Base-by-base conservation (phyloP, 169 alveolate species). In the Plasmodium vivax region DNA sequence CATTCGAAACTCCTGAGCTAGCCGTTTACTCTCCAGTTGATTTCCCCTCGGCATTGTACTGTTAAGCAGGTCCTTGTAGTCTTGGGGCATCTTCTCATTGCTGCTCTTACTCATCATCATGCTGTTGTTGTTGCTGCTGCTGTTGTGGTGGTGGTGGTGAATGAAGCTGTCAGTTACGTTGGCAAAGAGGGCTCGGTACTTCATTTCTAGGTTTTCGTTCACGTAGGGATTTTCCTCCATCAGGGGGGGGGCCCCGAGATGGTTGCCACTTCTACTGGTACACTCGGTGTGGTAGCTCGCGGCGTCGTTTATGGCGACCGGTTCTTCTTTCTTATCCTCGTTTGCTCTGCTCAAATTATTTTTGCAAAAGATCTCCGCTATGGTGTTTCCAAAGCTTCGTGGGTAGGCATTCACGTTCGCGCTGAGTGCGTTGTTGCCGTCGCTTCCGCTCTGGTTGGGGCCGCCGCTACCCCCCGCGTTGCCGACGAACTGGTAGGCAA, bases 361-460 rank as follows among this genome's bases (percentile, higher is more conserved):
- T 34, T 85, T 85, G 51, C 34, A 85, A 10, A 85, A 85, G 14
- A 73, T 41, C 56, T 85, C 84, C 36, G 85, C 30, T 9, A 62
- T 45, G n/a, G 75, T 27, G 12, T 30, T 85, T 41, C 68, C 80
- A 85, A 85, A 73, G 38, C 56, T 43, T 85, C 45, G 75, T 38
- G 38, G 34, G 41, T 45, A 73, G 32, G 77, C 54, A 38, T 62
- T 85, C 68, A 34, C 41, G 32, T 56, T 75, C 23, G 36, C 10
- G 30, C 43, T 27, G n/a, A 12, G 23, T 51, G 62, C 62, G 47
- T 56, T 54, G 71, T 51, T 32, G 12, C 58, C 68, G n/a, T 19
- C 10, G 8, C 27, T 23, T 23, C 27, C 27, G 27, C 27, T 23
- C 27, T 23, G 27, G 27, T 23, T 23, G 27, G 27, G 27, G 27